Conservation (phyloP, 2,329 filamentous ascomycete genomes). For the Nemania bipapillata region DNA sequence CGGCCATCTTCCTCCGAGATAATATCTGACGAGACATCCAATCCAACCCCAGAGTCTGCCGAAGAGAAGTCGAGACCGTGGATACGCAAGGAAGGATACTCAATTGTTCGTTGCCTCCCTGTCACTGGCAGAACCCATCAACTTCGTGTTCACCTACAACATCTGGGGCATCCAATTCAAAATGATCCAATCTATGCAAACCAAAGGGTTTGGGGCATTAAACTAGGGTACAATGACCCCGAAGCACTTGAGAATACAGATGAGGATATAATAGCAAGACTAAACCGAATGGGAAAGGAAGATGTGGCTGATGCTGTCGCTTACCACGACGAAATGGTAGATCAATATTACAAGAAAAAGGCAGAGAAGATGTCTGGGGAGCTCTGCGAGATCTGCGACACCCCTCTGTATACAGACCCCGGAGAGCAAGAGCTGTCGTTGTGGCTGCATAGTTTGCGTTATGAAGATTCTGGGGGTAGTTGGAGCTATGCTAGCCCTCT, state of each 20-base stretch:
- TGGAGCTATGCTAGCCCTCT: constrained; percentile 90
- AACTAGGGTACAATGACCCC: constrained; percentile 74
- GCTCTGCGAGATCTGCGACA: constrained; percentile 81
- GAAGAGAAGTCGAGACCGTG: constrained; percentile 54
- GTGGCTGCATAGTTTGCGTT: constrained; percentile 91
- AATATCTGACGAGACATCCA: constrained; percentile 21
- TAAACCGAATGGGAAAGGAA: constrained; percentile 91
- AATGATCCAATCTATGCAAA: constrained; percentile 99
- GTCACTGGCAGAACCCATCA: constrained; percentile 96
- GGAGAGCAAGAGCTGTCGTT: constrained; percentile 89
- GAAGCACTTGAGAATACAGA: constrained; percentile 79
- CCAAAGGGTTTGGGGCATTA: constrained; percentile 85
- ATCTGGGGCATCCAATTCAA: constrained; percentile 90
- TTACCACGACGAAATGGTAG: constrained; percentile 94
- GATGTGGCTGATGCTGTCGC: constrained; percentile 90
- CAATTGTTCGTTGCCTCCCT: constrained; percentile 91
- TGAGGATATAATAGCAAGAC: constrained; percentile 85
- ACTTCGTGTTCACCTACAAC: constrained; percentile 92
- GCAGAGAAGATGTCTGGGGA: constrained; percentile 94
- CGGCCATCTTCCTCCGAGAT: constrained; percentile 15
- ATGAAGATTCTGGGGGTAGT: constrained; percentile 81
- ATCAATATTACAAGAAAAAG: constrained; percentile 86
- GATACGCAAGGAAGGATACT: constrained; percentile 79
- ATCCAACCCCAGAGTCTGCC: constrained; percentile 35
- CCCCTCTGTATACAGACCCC: constrained; percentile 91